Conservation (phyloP, 345 rosid species). For the Moricandia arvensis region DNA sequence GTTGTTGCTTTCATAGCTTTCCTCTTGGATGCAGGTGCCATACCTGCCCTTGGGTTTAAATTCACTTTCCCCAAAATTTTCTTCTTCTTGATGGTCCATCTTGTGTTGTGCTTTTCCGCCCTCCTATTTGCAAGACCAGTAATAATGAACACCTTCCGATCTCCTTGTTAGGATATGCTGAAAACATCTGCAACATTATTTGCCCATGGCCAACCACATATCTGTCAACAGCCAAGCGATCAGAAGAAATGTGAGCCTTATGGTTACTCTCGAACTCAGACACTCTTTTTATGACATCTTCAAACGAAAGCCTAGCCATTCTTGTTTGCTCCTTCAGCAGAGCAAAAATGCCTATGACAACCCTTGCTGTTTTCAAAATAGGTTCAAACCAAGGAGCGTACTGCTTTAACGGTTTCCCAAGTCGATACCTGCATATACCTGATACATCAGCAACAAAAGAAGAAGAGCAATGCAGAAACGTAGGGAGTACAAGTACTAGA, state of each 20-base stretch:
- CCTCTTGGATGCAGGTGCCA: slow-evolving; percentile 56
- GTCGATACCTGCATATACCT: slow-evolving; percentile 67
- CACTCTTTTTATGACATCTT: slow-evolving; percentile 52
- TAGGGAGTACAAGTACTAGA: not conserved
- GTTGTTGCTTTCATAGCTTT: slow-evolving; percentile 89
- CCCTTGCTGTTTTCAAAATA: slow-evolving; percentile 66
- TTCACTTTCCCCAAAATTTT: slow-evolving; percentile 49
- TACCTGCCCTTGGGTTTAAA: slow-evolving; percentile 70
- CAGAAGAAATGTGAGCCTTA: slow-evolving; percentile 60
- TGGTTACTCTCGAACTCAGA: slow-evolving; percentile 50
- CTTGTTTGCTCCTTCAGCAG: slow-evolving; percentile 63
- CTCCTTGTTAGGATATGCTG: slow-evolving; percentile 53
- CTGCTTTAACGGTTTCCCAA: slow-evolving; percentile 79
- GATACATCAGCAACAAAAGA: not conserved
- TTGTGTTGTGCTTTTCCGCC: slow-evolving; percentile 78
- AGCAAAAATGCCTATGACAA: slow-evolving; percentile 58
- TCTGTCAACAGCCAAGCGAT: slow-evolving; percentile 54
- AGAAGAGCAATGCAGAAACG: slow-evolving; percentile 16
- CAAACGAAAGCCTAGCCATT: slow-evolving; percentile 60
- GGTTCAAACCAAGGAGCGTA: slow-evolving; percentile 78
- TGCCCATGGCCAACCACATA: slow-evolving; percentile 85
- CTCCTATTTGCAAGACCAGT: slow-evolving; percentile 54
- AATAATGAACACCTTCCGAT: slow-evolving; percentile 59
- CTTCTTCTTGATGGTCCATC: slow-evolving; percentile 73
- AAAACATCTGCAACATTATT: slow-evolving; percentile 70